phyloP scores from a whole-genome alignment of 257 asterid species.

The Avicennia marina region DNA sequence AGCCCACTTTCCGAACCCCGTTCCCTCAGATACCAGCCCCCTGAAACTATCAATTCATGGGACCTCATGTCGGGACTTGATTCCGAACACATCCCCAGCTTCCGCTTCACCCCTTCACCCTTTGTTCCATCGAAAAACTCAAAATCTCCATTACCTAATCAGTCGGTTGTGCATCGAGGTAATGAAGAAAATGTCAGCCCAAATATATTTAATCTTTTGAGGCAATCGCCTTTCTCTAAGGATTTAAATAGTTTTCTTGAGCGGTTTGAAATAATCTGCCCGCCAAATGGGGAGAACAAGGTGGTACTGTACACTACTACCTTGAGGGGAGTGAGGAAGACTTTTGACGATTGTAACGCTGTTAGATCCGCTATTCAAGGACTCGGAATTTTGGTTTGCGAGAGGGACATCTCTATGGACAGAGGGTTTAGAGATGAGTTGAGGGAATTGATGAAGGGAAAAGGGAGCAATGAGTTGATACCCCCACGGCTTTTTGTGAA shows the following conservation, averaged over 20 bases:
- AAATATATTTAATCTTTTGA: conserved; percentile 9
- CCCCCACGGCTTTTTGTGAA: conserved; percentile 79
- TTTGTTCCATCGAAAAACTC: conserved; percentile 14
- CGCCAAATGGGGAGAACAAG: conserved; percentile 70
- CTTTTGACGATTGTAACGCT: conserved; percentile 79
- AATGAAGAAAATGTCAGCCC: conserved; percentile 32
- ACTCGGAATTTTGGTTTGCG: conserved; percentile 45
- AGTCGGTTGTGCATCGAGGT: neutral
- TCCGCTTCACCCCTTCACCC: conserved; percentile 34
- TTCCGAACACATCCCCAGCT: conserved; percentile 43
- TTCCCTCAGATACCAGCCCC: conserved; percentile 29
- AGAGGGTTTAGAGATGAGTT: conserved; percentile 69
- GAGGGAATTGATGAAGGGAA: conserved; percentile 51
- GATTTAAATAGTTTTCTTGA: conserved; percentile 21
- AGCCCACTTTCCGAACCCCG: conserved; percentile 49
- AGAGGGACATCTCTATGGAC: conserved; percentile 91
- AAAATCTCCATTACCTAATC: neutral
- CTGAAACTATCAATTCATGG: conserved; percentile 77
- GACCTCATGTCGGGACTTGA: conserved; percentile 91
- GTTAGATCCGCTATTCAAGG: conserved; percentile 69
- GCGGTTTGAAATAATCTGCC: conserved; percentile 47
- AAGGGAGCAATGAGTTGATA: conserved; percentile 28
- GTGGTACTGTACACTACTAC: conserved; percentile 79
- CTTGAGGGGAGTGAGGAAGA: conserved; percentile 81
- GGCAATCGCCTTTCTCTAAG: neutral